These are phyloP conservation scores for Eucalyptus victrix DNA, from an alignment of 345 rosid genomes.

Conservation along the genomic window DNA sequence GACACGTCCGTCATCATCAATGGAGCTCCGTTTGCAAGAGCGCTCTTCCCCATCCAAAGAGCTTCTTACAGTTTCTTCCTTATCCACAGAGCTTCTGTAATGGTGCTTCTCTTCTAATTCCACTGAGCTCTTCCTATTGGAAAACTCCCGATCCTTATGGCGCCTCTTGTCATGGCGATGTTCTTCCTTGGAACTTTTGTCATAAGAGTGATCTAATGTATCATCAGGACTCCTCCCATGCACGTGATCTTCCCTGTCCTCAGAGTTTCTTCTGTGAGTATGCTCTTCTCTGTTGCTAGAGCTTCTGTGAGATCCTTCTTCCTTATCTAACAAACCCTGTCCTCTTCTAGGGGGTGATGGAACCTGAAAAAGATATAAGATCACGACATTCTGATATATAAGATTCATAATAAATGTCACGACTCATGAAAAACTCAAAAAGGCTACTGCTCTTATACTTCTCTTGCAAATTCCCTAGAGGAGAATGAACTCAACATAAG, in stretches of 20 bases:
- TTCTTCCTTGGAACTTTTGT: neutral
- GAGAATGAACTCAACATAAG: neutral
- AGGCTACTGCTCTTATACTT: neutral
- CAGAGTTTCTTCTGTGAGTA: neutral
- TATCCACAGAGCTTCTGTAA: neutral
- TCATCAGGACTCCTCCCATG: conserved; percentile 11
- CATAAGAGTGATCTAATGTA: neutral
- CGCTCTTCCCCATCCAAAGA: conserved; percentile 6
- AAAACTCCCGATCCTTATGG: neutral
- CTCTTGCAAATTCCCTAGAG: neutral
- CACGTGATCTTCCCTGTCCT: neutral
- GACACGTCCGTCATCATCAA: neutral
- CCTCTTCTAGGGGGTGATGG: conserved; percentile 85
- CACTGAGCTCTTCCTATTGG: neutral
- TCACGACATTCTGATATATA: neutral
- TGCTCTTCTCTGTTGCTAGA: conserved; percentile 20
- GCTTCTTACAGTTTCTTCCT: neutral
- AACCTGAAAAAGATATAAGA: conserved; percentile 23
- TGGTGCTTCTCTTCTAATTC: neutral
- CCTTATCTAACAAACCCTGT: conserved; percentile 19
- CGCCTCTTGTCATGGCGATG: neutral
- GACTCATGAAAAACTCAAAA: neutral
- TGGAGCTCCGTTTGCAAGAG: conserved; percentile 13
- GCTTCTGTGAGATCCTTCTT: conserved; percentile 8
- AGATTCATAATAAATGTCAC: neutral